Evolutionary conservation across 805 yeast genomes (phyloP).

Genomic region (Yamadazyma nakazawae): DNA sequence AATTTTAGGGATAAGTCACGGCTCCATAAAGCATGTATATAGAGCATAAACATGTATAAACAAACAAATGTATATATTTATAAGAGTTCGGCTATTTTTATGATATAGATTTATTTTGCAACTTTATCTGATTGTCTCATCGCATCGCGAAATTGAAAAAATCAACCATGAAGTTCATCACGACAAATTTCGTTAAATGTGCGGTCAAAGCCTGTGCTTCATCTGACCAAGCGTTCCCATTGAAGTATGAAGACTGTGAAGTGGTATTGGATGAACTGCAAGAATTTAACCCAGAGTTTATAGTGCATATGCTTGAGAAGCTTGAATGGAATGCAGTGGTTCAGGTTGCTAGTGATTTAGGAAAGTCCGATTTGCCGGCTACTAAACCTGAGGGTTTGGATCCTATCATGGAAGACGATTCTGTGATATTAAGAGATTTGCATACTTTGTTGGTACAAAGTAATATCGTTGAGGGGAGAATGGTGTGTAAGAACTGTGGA

Average conservation of each 20-base stretch:
- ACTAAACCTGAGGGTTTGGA: slow-evolving; percentile 58
- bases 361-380: slow-evolving; percentile 56
- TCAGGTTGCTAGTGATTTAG: slow-evolving; percentile 68
- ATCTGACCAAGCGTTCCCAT: slow-evolving; percentile 76
- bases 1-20: background rate
- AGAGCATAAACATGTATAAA: background rate
- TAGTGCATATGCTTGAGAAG: slow-evolving; percentile 71
- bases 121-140: background rate
- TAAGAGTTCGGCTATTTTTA: background rate
- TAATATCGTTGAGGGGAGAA: slow-evolving; percentile 80
- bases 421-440: slow-evolving; percentile 63
- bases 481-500: slow-evolving; percentile 83
- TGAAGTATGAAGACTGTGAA: slow-evolving; percentile 63
- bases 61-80: background rate
- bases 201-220: slow-evolving; percentile 79
- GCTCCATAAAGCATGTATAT: background rate
- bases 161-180: slow-evolving; percentile 74
- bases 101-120: background rate
- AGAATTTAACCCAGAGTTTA: slow-evolving; percentile 80
- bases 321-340: slow-evolving; percentile 86
- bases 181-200: slow-evolving; percentile 96
- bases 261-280: slow-evolving; percentile 60
- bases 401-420: slow-evolving; percentile 49
- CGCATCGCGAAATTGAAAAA: slow-evolving; percentile 11
- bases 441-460: slow-evolving; percentile 82